phyloP scores from a whole-genome alignment of 352 stramenopile genomes.

The Pseudoperonospora humuli region DNA sequence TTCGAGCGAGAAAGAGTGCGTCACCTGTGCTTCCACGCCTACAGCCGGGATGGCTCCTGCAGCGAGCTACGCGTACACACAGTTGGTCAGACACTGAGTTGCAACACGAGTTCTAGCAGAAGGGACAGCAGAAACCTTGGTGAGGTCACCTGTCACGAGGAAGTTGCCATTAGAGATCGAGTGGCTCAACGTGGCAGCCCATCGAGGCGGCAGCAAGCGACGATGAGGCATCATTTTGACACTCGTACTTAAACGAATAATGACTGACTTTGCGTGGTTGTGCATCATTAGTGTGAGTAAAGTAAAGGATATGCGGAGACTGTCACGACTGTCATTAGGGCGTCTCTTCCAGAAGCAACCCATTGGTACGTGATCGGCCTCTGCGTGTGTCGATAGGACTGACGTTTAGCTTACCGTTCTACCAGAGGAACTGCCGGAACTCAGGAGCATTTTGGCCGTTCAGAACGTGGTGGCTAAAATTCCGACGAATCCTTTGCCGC shows the following conservation, averaged over 20 bases:
- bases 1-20: slow-evolving; percentile 47
- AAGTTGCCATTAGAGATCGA: slow-evolving; percentile 9
- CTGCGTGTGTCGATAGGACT: not conserved
- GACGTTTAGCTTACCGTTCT: not conserved
- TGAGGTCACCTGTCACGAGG: slow-evolving; percentile 28
- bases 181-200: slow-evolving; percentile 11
- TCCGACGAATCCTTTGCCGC: slow-evolving; percentile 13
- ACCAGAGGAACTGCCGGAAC: slow-evolving; percentile 42
- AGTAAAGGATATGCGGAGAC: slow-evolving; percentile 20
- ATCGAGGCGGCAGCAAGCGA: not conserved
- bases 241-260: slow-evolving; percentile 15
- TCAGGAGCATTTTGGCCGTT: slow-evolving; percentile 45
- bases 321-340: slow-evolving; percentile 20
- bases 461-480: slow-evolving; percentile 44
- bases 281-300: not conserved
- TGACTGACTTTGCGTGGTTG: slow-evolving; percentile 11
- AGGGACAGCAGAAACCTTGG: slow-evolving; percentile 11
- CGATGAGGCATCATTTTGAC: not conserved
- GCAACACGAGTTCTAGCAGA: not conserved
- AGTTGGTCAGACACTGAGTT: not conserved
- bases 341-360: slow-evolving; percentile 28
- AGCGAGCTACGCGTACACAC: slow-evolving; percentile 28
- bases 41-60: slow-evolving; percentile 35
- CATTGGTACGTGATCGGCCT: slow-evolving; percentile 20
- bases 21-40: slow-evolving; percentile 51